Conservation (phyloP, 2,329 filamentous ascomycete species). For the Sclerotinia trifoliorum region DNA sequence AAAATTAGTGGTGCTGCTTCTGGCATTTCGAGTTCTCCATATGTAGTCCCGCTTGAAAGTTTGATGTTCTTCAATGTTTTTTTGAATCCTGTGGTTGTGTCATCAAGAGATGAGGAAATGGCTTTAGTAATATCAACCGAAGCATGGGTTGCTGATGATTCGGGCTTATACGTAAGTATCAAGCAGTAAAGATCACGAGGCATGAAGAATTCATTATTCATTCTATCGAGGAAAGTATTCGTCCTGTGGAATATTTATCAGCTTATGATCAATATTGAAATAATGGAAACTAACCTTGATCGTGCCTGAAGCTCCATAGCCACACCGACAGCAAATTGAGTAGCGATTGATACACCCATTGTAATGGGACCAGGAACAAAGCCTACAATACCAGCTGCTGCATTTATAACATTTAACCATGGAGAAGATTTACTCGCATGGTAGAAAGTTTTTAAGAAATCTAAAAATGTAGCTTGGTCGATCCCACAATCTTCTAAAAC, state of each 20-base stretch:
- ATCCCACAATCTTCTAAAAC: conserved; percentile 48
- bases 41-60: conserved; percentile 42
- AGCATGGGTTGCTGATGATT: conserved; percentile 32
- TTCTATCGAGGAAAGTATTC: conserved; percentile 54
- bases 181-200: conserved; percentile 55
- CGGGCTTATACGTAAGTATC: conserved; percentile 54
- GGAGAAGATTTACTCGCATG: conserved; percentile 43
- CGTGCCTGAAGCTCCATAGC: conserved; percentile 41
- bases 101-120: conserved; percentile 40
- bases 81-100: conserved; percentile 28
- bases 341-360: conserved; percentile 46
- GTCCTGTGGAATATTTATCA: conserved; percentile 28
- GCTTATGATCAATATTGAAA: background rate
- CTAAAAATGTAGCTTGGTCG: conserved; percentile 48
- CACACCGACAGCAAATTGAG: conserved; percentile 45
- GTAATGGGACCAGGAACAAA: conserved; percentile 44
- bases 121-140: conserved; percentile 41
- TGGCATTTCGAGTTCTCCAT: conserved; percentile 42
- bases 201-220: conserved; percentile 57
- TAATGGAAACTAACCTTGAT: conserved; percentile 27
- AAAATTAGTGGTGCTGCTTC: conserved; percentile 45
- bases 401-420: conserved; percentile 45
- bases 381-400: conserved; percentile 41
- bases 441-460: conserved; percentile 50
- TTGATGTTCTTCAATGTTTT: conserved; percentile 40